These are phyloP conservation scores for Atkinsonella hypoxylon DNA, from an alignment of 2,329 filamentous ascomycete genomes.

Conservation along the genomic window DNA sequence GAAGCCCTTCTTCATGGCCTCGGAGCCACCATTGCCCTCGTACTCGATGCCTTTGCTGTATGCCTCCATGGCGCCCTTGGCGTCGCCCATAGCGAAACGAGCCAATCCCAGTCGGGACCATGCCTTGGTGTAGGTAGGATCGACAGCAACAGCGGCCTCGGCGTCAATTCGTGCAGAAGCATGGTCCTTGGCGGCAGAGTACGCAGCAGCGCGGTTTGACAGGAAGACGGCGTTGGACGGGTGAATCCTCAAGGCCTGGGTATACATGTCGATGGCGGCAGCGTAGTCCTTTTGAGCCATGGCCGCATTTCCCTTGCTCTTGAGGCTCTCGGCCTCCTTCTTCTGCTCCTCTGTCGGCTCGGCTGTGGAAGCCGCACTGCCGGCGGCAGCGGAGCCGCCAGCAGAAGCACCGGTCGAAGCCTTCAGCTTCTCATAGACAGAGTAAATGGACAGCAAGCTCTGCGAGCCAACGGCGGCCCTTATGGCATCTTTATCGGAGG, in stretches of 20 bases:
- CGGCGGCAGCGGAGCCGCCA: slow-evolving; percentile 18
- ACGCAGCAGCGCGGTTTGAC: slow-evolving; percentile 90
- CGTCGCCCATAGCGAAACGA: slow-evolving; percentile 81
- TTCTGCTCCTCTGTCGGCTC: slow-evolving; percentile 46
- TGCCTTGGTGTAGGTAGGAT: slow-evolving; percentile 92
- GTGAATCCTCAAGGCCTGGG: slow-evolving; percentile 67
- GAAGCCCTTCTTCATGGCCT: slow-evolving; percentile 94
- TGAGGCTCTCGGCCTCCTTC: slow-evolving; percentile 76
- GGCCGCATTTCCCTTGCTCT: slow-evolving; percentile 82
- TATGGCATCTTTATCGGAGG: slow-evolving; percentile 60
- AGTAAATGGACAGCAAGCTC: slow-evolving; percentile 83
- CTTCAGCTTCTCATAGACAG: slow-evolving; percentile 92
- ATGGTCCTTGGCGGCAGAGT: slow-evolving; percentile 76
- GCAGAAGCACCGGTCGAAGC: slow-evolving; percentile 30
- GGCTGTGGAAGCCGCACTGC: slow-evolving; percentile 13
- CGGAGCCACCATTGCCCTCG: slow-evolving; percentile 86
- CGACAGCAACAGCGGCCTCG: slow-evolving; percentile 75
- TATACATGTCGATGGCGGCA: slow-evolving; percentile 74
- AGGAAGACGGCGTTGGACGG: slow-evolving; percentile 92
- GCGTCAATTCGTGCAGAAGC: slow-evolving; percentile 75
- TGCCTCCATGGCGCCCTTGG: slow-evolving; percentile 85
- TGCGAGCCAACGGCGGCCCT: slow-evolving; percentile 72
- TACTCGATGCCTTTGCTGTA: slow-evolving; percentile 87
- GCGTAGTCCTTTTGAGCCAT: slow-evolving; percentile 92
- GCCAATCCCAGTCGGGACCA: slow-evolving; percentile 92